Evolutionary conservation across 1,139 yeast genomes (phyloP), one percentile per base, ranked within the genome.

Genomic region (Suhomyces bribrorum): DNA sequence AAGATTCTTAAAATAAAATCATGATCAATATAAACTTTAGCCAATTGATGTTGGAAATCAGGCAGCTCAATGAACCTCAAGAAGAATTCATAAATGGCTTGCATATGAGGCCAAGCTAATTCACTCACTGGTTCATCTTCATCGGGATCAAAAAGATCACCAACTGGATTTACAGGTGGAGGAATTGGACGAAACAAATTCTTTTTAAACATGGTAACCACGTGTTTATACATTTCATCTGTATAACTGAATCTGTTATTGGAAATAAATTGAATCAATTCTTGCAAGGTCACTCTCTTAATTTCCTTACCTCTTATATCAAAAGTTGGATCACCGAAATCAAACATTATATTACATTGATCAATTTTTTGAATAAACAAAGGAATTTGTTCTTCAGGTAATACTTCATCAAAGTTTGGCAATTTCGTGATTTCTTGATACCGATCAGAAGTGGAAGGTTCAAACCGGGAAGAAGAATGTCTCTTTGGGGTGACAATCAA

Each of bases 71-170:
- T 84, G 64, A 92, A 92, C 54, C 96, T 73, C 46, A 94, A 69
- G 59, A 92, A 92, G 56, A 92, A 88, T 61, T 92, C 97, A 66
- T 94, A 92, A 30, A 90, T 95, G 30, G 90, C 79, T 64, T 88
- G 95, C 97, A 94, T 92, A 61, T 92, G 99, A 4, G 98, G 96
- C 99, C 99, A 92, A 5, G 97, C 92, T 45, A 92, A 80, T 59
- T 94, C 98, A 55, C 82, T 81, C 29, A 92, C 95, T 2, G 97
- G 97, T 64, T 92, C 99, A 65, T 92, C 98, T 66, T 92, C 99
- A 66, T 92, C 98, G 0, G 99, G 98, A 55, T 94, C 98, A 61
- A 79, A 94, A 20, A 92, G 77, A 46, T 94, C 98, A 26, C 98
- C 98, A 29, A 90, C 78, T 4, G 97, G 97, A 60, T 94, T 92